Evolutionary conservation across 495 filamentous ascomycete genomes (phyloP).

Genomic region (Aspergillus baeticus): DNA sequence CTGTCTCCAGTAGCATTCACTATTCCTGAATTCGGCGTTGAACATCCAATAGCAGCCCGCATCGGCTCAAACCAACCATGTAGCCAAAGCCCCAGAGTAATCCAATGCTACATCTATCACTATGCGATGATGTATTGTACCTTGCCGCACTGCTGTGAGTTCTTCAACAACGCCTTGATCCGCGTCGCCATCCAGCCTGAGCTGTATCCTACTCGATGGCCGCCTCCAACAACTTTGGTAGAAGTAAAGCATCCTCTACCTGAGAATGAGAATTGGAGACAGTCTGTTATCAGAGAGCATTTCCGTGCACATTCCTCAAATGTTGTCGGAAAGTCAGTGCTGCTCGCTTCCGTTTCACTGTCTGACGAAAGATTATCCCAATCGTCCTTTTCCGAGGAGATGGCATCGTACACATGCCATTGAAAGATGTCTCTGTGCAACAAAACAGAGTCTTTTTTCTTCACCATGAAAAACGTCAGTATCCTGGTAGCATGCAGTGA

Average conservation of each 20-base stretch:
- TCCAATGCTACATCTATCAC: neutral
- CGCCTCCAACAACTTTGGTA: conserved; percentile 24
- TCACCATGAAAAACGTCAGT: neutral
- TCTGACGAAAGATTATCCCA: conserved; percentile 35
- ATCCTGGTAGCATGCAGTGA: neutral
- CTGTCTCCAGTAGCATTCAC: too few species aligned
- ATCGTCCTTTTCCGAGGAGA: conserved; percentile 19
- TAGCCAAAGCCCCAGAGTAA: neutral
- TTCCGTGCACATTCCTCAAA: conserved; percentile 33
- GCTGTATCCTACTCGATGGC: conserved; percentile 20
- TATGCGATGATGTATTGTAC: conserved; percentile 26
- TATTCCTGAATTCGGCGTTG: too few species aligned
- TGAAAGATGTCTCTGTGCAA: conserved; percentile 37
- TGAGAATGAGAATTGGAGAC: conserved; percentile 43
- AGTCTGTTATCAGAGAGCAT: conserved; percentile 37
- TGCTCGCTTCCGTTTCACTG: conserved; percentile 18
- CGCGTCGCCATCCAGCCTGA: conserved; percentile 34
- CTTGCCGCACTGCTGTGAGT: conserved; percentile 27
- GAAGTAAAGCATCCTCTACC: conserved; percentile 33
- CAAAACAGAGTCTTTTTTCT: conserved; percentile 26
- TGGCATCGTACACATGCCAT: conserved; percentile 23
- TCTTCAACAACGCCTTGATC: conserved; percentile 25
- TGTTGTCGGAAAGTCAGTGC: conserved; percentile 18
- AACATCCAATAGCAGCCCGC: neutral
- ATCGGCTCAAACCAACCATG: neutral